A percentile compares a stretch with the other conserved stretches of the same genome.
These are phyloP conservation scores for Pichia sp. DNA, from an alignment of 1,139 yeast species.

Conservation along the genomic window DNA sequence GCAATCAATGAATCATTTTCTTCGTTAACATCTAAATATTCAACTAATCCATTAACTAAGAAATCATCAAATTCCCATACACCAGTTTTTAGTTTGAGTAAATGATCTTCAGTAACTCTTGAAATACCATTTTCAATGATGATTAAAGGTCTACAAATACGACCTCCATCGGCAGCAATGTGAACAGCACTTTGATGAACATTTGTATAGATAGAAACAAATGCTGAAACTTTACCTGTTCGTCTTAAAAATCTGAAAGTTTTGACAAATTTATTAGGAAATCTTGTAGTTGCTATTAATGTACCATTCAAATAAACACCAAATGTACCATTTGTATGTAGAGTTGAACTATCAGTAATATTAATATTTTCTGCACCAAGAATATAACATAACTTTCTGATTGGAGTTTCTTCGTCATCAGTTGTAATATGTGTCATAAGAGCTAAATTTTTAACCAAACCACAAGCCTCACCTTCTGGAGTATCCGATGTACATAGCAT, in stretches of 20 bases:
- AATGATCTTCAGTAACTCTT: constrained; percentile 65
- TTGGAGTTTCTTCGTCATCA: constrained; percentile 93
- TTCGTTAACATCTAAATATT: constrained; percentile 94
- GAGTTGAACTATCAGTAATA: constrained; percentile 73
- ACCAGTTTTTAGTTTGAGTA: constrained; percentile 56
- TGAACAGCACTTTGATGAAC: constrained; percentile 89
- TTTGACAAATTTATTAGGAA: constrained; percentile 72
- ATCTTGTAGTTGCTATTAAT: constrained; percentile 79
- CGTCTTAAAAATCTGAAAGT: constrained; percentile 79
- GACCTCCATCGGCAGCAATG: constrained; percentile 98
- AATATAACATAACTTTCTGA: constrained; percentile 64
- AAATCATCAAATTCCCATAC: constrained; percentile 86
- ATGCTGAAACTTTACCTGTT: constrained; percentile 79
- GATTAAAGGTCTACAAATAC: constrained; percentile 94
- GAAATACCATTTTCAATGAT: constrained; percentile 71
- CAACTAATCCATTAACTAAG: constrained; percentile 78
- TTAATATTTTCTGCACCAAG: constrained; percentile 88
- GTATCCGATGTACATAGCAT: constrained; percentile 99
- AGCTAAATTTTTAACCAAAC: constrained; percentile 92
- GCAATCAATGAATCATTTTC: constrained; percentile 95
- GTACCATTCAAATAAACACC: constrained; percentile 94
- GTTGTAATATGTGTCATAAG: constrained; percentile 98
- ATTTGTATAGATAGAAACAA: constrained; percentile 85
- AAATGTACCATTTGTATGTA: constrained; percentile 70
- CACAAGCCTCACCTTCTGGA: constrained; percentile 99